Conservation (phyloP, 2,329 filamentous ascomycete species). For the Monosporascus ibericus region DNA sequence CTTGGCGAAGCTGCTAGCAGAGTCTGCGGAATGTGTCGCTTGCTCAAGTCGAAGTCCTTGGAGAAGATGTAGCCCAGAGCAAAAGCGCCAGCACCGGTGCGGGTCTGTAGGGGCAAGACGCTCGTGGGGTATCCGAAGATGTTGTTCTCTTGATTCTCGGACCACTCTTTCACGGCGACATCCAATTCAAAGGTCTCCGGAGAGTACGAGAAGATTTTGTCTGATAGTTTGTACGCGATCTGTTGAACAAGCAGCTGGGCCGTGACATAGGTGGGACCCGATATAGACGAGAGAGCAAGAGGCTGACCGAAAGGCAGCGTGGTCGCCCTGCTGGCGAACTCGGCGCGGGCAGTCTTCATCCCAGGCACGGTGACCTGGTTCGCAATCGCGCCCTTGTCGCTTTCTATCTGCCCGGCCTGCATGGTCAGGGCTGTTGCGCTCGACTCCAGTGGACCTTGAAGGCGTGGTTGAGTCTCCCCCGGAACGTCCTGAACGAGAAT, state of each 20-base stretch:
- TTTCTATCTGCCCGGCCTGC: constrained; percentile 33
- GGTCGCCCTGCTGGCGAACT: constrained; percentile 40
- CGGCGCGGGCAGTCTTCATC: constrained; percentile 22
- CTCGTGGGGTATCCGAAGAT: constrained; percentile 73
- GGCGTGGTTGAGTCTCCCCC: constrained; percentile 5
- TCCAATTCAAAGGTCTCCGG: constrained; percentile 91
- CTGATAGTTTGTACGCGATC: constrained; percentile 87
- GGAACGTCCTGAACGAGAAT: neutral
- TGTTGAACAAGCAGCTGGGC: constrained; percentile 93
- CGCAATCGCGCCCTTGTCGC: constrained; percentile 23
- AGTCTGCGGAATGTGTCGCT: constrained; percentile 85
- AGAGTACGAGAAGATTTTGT: constrained; percentile 97
- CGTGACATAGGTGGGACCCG: constrained; percentile 85
- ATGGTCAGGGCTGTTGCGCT: constrained; percentile 12
- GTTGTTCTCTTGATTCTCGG: constrained; percentile 63
- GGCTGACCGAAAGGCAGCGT: constrained; percentile 52
- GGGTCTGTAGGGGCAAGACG: constrained; percentile 76
- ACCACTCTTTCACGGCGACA: constrained; percentile 74
- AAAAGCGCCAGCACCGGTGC: constrained; percentile 82
- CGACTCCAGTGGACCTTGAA: constrained; percentile 7
- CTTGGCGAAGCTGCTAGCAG: constrained; percentile 82
- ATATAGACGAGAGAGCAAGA: constrained; percentile 56
- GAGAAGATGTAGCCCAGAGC: constrained; percentile 97
- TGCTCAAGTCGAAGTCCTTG: constrained; percentile 87
- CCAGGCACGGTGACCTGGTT: constrained; percentile 26